A percentile compares a stretch with the other conserved stretches of the same genome.
These are phyloP conservation scores for Physcomitrium patens DNA, from an alignment of 225 moss, liverwort and hornwort species.

Conservation along the genomic window DNA sequence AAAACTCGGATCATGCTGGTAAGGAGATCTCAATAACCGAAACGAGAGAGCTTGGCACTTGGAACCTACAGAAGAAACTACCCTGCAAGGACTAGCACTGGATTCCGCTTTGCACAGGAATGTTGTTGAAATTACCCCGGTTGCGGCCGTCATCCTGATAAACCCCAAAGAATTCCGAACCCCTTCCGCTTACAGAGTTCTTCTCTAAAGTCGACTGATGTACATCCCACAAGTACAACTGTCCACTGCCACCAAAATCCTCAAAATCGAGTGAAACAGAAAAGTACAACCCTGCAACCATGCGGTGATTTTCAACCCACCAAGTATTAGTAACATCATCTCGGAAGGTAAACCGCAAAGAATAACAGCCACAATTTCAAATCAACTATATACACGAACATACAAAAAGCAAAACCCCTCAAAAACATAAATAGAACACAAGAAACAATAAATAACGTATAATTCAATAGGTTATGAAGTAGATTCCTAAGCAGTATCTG, in stretches of 20 bases:
- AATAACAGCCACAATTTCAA: too few relatives aligned
- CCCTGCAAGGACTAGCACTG: slow-evolving; percentile 41
- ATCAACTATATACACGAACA: too few relatives aligned
- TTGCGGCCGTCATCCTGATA: slow-evolving; percentile 35
- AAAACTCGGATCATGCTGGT: slow-evolving; percentile 20
- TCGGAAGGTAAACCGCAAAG: too few relatives aligned
- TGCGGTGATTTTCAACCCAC: background rate
- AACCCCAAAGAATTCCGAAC: slow-evolving; percentile 4
- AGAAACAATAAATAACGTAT: too few relatives aligned
- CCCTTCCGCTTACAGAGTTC: slow-evolving; percentile 9
- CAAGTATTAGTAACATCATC: background rate
- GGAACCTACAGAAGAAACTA: slow-evolving; percentile 40
- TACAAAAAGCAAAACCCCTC: too few relatives aligned
- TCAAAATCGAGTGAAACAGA: background rate
- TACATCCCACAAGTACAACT: slow-evolving; percentile 30
- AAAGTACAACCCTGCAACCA: slow-evolving; percentile 13
- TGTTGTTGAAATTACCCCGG: slow-evolving; percentile 36
- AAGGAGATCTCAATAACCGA: slow-evolving; percentile 9
- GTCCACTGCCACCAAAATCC: background rate
- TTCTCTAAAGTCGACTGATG: slow-evolving; percentile 14
- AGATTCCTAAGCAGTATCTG: too few relatives aligned
- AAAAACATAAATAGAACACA: too few relatives aligned
- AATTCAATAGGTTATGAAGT: too few relatives aligned
- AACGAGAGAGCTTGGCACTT: slow-evolving; percentile 39
- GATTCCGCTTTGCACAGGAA: slow-evolving; percentile 47